Base-by-base conservation (phyloP, 2,329 filamentous ascomycete genomes). In the Aspergillus ibericus region DNA sequence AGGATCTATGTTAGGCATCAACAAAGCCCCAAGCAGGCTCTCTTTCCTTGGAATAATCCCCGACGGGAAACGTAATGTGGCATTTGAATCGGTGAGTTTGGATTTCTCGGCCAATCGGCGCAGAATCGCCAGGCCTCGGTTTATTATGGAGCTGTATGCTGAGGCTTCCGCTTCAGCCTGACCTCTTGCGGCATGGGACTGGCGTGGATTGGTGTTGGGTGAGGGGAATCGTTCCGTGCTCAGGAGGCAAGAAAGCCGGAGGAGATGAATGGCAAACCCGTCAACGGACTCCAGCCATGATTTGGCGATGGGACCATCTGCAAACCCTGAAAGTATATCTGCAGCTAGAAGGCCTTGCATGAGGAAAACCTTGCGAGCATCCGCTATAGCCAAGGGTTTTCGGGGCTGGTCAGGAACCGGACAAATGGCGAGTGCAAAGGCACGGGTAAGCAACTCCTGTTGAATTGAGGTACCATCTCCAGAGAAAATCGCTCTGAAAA, bases 321-420 rank as follows among this genome's bases (percentile, higher is more conserved):
- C 82, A 4, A 97, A 81, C 9, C 88, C 88, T 0, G 92, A 87
- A 3, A 98, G 78, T 53, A 98, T 96, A 66, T 98, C 93, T 0
- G 92, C 93, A 1, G 92, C 90, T 5, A 98, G 82, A 67, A 98
- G 85, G 1, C 92, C 93, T 76, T 99, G 95, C 83, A 96, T 95
- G 10, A 99, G 79, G 68, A 92, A 88, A 0, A 95, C 89, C 75
- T 96, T 96, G 57, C 95, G 87, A 4, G 85, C 86, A 72, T 97
- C 92, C 5, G 95, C 85, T 5, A 92, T 82, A 0, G 87, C 84
- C 0, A 89, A 77, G 25, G 88, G 73, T 59, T 84, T 83, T 2
- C 84, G 81, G 15, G 84, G 83, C 36, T 83, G 82, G 42, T 93
- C 91, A 0, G 95, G 95, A 34, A 98, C 82, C 0, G 93, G 87